Evolutionary conservation across 257 asterid genomes (phyloP), one percentile per base, ranked within the genome.

Genomic region (Haberlea rhodopensis): DNA sequence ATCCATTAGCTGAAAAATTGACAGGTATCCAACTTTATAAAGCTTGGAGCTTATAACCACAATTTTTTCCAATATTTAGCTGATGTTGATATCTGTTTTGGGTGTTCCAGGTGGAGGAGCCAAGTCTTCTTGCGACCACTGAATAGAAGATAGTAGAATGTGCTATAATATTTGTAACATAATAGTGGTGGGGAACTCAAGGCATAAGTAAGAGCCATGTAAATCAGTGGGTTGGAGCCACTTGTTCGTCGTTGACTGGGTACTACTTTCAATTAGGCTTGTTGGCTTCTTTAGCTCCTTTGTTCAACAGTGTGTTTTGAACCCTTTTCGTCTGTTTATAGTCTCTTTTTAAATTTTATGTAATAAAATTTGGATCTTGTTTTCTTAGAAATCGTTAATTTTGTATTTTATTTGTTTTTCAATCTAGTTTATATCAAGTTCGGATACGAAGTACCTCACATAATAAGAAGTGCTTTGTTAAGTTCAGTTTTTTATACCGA

Each of bases 101-200:
- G n/a, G 43, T 31, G 68, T 80, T 76, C 60, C 90, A 92, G 99
- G 99, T 92, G 64, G 99, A 92, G 76, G 90, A 94, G 69, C 72
- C 95, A 28, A 65, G 85, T 73, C 81, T 85, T 66, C 28, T 82
- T 73, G 90, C 97, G 73, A 87, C 94, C 85, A 82, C 94, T 63
- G 75, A 92, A 61, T 88, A 84, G 85, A 72, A 34, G 56, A 16
- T 32, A 28, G 32, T 6, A 9, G 51, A 2, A n/a, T n/a, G 43
- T 18, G n/a, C 15, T 58, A 16, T 15, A 19, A 23, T 62, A 25
- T 66, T 40, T 31, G 52, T 19, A 15, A 8, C 53, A 73, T 29
- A 67, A 60, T 26, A 71, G 65, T 76, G 66, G 56, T 37, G 70
- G 67, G 40, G 57, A 51, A 56, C 53, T 23, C 20, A 26, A 65